Base-by-base conservation (phyloP, 106 monocot species). In the Posidonia australis region DNA sequence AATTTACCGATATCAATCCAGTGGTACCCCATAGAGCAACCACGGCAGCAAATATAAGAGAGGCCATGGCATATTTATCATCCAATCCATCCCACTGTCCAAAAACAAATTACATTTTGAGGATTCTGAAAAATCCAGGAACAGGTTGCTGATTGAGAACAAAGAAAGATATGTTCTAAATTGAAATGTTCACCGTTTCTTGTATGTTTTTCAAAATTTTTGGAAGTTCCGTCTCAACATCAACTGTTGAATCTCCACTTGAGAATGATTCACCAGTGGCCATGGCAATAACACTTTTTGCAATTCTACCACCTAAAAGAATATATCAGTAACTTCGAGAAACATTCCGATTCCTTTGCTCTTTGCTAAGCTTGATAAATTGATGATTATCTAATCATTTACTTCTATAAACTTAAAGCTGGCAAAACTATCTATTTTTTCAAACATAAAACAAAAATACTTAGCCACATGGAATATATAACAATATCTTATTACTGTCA, bases 1-100 rank as follows among this genome's bases (percentile, higher is more conserved):
- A 4, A 57, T 18, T 51, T 84, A 92, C 92, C 76, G 87, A 84
- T 51, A 87, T 78, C 75, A 92, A 54, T 76, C 87, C 92, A n/a
- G 68, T 68, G 22, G 87, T 69, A 52, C 58, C 80, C 84, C 82
- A 87, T n/a, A 87, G 76, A 36, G 71, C 87, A 69, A 92, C 52
- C 30, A 74, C 10, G 44, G 49, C 72, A 55, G 82, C 75, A 56
- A 84, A 5, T 55, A 51, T 81, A 53, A 92, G 60, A 24, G 82
- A 64, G 52, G 63, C 49, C 31, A 82, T 77, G 1, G 78, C 84
- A 72, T 92, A 92, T 72, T 92, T 92, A 30, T 87, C 87, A 55
- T 92, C 84, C 44, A 92, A 20, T 69, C 72, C 77, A 72, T 84
- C 76, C 92, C 92, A 92, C 92, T 92, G 36, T 36, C 36, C 36